Conservation (phyloP, 192 early-diverging fungal genomes). For the Spizellomyces punctatus region DNA sequence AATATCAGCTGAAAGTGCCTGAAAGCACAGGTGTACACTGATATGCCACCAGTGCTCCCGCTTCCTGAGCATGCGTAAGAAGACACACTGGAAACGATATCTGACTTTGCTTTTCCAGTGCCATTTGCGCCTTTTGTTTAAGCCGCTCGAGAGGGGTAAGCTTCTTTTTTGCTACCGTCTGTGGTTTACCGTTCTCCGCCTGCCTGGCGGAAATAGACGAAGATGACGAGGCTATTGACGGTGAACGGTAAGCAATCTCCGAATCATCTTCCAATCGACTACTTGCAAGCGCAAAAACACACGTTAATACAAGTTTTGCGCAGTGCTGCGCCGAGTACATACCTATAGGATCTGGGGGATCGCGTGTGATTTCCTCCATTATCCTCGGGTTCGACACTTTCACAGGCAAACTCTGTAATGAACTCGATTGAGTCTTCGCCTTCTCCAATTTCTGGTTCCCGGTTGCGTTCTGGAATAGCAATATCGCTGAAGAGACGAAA, state of each 20-base stretch:
- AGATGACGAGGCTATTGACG: background rate
- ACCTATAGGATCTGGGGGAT: too few species aligned
- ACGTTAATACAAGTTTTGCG: background rate
- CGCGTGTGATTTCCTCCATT: too few species aligned
- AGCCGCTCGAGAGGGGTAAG: conserved; percentile 24
- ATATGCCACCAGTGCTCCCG: too few species aligned
- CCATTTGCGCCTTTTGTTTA: conserved; percentile 17
- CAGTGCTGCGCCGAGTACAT: background rate
- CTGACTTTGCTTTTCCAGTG: conserved; percentile 35
- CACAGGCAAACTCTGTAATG: conserved; percentile 29
- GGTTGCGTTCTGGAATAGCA: background rate
- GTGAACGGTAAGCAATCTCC: too few species aligned
- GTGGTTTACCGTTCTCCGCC: background rate
- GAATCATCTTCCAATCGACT: background rate
- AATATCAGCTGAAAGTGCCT: too few species aligned
- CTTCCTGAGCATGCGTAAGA: background rate
- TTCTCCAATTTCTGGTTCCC: background rate
- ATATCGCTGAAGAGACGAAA: background rate
- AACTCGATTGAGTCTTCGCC: conserved; percentile 16
- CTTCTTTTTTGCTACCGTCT: background rate
- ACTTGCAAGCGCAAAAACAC: too few species aligned
- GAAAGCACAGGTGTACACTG: too few species aligned
- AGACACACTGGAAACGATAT: background rate
- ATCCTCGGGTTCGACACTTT: background rate
- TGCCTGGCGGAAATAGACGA: background rate